phyloP scores from a whole-genome alignment of 108 stramenopile genomes.

The Cylindrotheca fusiformis region DNA sequence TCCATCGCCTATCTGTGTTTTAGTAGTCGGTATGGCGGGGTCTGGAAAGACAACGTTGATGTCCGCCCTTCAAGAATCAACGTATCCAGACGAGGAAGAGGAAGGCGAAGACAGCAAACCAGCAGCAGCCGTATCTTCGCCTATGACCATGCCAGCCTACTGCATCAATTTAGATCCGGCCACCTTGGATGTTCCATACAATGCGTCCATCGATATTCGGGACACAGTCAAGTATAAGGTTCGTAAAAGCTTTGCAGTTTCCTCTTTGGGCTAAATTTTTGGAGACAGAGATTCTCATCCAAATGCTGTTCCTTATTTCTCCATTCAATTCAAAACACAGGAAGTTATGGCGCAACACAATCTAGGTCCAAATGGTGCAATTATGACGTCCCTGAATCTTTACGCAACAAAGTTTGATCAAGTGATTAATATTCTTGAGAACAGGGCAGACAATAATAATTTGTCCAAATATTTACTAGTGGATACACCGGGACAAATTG shows the following conservation, averaged over 20 bases:
- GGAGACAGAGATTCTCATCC: not conserved
- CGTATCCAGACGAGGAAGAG: constrained; percentile 27
- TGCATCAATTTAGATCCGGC: constrained; percentile 98
- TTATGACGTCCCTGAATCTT: constrained; percentile 96
- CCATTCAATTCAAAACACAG: no score
- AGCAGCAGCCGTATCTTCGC: not conserved
- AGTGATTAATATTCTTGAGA: constrained; percentile 91
- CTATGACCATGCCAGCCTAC: constrained; percentile 53
- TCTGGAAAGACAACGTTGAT: constrained; percentile 89
- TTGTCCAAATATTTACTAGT: constrained; percentile 84
- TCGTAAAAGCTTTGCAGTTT: no score
- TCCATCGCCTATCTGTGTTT: constrained; percentile 67
- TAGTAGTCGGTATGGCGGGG: constrained; percentile 94
- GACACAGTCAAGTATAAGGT: constrained; percentile 99
- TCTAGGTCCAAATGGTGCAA: constrained; percentile 98
- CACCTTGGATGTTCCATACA: constrained; percentile 87
- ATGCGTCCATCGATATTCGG: constrained; percentile 97
- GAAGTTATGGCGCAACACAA: constrained; percentile 98
- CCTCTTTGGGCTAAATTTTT: not conserved
- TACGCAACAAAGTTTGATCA: constrained; percentile 99
- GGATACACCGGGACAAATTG: constrained; percentile 99
- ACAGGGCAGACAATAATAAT: constrained; percentile 49
- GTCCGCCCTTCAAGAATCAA: constrained; percentile 65
- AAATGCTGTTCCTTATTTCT: not conserved
- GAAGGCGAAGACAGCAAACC: constrained; percentile 14